Evolutionary conservation across 176 grass and related monocot genomes (phyloP).

Genomic region (Elymus sibiricus): DNA sequence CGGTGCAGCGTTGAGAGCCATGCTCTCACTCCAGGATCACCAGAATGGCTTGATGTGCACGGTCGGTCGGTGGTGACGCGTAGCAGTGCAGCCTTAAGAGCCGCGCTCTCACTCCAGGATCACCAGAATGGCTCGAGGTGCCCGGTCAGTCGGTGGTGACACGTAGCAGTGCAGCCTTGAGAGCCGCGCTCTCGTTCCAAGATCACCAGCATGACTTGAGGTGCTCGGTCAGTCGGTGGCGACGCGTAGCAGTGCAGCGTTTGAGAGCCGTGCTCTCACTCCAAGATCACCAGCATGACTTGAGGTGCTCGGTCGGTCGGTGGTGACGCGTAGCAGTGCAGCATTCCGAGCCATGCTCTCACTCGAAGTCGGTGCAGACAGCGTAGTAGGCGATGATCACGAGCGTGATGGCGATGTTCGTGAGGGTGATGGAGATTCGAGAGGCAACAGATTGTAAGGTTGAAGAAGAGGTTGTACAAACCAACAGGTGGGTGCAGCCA

Average conservation of each 20-base stretch:
- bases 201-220: not conserved
- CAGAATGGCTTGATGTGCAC: not conserved
- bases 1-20: not conserved
- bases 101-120: conserved; percentile 14
- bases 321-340: not conserved
- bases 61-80: conserved; percentile 3
- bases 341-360: not conserved
- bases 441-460: not conserved
- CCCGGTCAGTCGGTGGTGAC: conserved; percentile 1
- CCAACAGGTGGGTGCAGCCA: not conserved
- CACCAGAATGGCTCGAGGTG: not conserved
- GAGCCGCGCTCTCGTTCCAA: conserved; percentile 8
- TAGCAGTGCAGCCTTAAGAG: not conserved
- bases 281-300: not conserved
- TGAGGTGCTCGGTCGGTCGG: not conserved
- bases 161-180: not conserved
- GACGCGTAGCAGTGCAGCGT: not conserved
- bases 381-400: conserved; percentile 13
- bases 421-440: not conserved
- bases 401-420: conserved; percentile 4
- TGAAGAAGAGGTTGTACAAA: not conserved
- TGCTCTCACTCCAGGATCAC: conserved; percentile 2
- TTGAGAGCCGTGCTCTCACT: conserved; percentile 10
- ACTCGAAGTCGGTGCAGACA: conserved; percentile 21
- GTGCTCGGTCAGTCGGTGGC: not conserved